These are phyloP conservation scores for Chalciporus sp. DNA, from an alignment of 1,284 basidiomycete genomes.

Conservation along the genomic window DNA sequence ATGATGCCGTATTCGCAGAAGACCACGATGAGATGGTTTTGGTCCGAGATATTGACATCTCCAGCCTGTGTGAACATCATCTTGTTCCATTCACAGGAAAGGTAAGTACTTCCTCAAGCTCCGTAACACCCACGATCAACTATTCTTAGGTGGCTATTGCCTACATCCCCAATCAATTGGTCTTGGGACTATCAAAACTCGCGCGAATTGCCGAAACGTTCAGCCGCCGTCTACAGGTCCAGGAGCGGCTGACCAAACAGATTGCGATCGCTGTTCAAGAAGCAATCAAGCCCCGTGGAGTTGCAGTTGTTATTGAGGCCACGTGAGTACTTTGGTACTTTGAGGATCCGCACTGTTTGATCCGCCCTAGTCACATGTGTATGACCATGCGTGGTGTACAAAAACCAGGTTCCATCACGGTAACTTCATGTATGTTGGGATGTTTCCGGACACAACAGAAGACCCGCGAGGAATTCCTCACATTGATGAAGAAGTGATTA, in stretches of 20 bases:
- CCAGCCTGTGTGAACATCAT: constrained; percentile 98
- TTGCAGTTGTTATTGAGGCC: constrained; percentile 99
- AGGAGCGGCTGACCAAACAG: constrained; percentile 97
- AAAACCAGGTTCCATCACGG: constrained; percentile 94
- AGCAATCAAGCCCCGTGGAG: constrained; percentile 94
- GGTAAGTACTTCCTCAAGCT: constrained; percentile 50
- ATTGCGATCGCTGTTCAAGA: constrained; percentile 97
- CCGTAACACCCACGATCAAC: constrained; percentile 18
- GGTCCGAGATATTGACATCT: constrained; percentile 97
- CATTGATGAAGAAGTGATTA: constrained; percentile 64
- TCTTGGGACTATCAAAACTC: constrained; percentile 96
- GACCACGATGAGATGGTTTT: constrained; percentile 99
- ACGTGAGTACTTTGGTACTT: constrained; percentile 60
- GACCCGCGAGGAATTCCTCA: constrained; percentile 94
- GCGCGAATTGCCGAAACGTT: constrained; percentile 98
- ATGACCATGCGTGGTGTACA: constrained; percentile 99
- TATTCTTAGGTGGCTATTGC: constrained; percentile 67
- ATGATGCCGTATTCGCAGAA: constrained; percentile 98
- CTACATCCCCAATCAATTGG: constrained; percentile 96
- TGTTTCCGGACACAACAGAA: constrained; percentile 98
- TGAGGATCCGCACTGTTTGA: constrained; percentile 17
- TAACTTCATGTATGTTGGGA: constrained; percentile 99
- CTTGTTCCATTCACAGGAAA: constrained; percentile 98
- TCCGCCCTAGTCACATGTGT: constrained; percentile 83
- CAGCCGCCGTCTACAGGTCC: constrained; percentile 93